Conservation (phyloP, 495 filamentous ascomycete species). For the Mytilinidion resinicola region DNA sequence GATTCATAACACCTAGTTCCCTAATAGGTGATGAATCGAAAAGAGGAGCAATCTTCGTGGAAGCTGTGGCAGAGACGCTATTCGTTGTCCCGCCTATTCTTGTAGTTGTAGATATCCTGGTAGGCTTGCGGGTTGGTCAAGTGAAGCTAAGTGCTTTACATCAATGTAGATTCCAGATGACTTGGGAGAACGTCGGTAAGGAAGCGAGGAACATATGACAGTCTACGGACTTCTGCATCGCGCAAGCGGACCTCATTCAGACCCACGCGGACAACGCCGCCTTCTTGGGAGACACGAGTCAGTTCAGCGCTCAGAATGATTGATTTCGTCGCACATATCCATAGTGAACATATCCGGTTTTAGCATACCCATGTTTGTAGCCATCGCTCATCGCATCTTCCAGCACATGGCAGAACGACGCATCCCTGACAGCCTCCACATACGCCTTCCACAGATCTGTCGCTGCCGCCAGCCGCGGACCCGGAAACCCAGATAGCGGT, state of each 20-base stretch:
- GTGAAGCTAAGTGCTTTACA: constrained; percentile 33
- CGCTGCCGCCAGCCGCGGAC: constrained; percentile 5
- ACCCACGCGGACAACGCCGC: not conserved
- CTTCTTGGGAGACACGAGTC: not conserved
- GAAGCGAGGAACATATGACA: too few relatives aligned
- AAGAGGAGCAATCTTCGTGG: constrained; percentile 35
- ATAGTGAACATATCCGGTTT: too few relatives aligned
- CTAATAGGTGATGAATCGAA: constrained; percentile 32
- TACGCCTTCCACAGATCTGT: constrained; percentile 20
- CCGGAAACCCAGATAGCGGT: constrained; percentile 19
- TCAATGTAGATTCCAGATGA: not conserved
- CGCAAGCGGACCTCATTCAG: not conserved
- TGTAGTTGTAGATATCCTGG: constrained; percentile 36
- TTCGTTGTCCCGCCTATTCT: constrained; percentile 38
- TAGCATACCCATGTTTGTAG: not conserved
- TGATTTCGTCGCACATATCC: not conserved
- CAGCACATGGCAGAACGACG: constrained; percentile 22
- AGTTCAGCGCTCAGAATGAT: not conserved
- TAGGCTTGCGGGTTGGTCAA: constrained; percentile 39
- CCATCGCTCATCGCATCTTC: constrained; percentile 10
- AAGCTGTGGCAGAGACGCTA: constrained; percentile 35
- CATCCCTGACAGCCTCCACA: constrained; percentile 12
- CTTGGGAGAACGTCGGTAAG: too few relatives aligned
- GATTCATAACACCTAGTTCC: constrained; percentile 35
- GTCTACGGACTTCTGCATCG: not conserved